Evolutionary conservation across 108 stramenopile genomes (phyloP), one percentile per base, ranked within the genome.

Genomic region (Cyclotella atomus): DNA sequence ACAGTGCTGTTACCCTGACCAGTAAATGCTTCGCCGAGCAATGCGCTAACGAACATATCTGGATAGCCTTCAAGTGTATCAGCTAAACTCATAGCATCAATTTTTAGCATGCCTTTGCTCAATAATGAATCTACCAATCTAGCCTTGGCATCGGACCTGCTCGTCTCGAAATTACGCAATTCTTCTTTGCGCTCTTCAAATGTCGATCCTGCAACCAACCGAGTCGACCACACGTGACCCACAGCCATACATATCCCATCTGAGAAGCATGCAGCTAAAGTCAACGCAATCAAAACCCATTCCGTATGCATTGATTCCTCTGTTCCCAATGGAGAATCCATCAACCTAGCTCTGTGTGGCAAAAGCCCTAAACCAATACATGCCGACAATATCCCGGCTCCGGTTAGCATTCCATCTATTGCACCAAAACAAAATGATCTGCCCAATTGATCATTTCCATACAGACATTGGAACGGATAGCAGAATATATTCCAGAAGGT

Each of bases 61-160:
- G 91, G 91, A 67, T 94, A 94, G 10, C 93, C 91, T 64, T 89
- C 93, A 57, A 94, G 59, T 5, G 89, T 91, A 77, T 94, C 88
- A 28, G 91, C 93, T 36, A 94, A 74, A 63, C 85, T 88, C 83
- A 91, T 89, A 50, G 93, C 93, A 83, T 94, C 93, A 68, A 92
- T 94, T 59, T 92, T 91, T 23, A 94, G 72, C 89, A 94, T 89
- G 1, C 91, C 93, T 35, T 61, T 66, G 3, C 16, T 19, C 47
- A 94, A 65, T 10, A 94, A 59, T 47, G 82, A 78, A 44, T 91
- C 89, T 2, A 94, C 87, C 29, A 94, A 65, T 16, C 84, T 65
- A 17, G 76, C 93, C 75, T 94, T 94, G 53, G 88, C 78, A 54
- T 83, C 72, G 28, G 81, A 67, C 41, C 79, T 85, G 28, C 76